These are phyloP conservation scores for Massospora cicadina DNA, from an alignment of 371 early-diverging fungal genomes.

Conservation along the genomic window DNA sequence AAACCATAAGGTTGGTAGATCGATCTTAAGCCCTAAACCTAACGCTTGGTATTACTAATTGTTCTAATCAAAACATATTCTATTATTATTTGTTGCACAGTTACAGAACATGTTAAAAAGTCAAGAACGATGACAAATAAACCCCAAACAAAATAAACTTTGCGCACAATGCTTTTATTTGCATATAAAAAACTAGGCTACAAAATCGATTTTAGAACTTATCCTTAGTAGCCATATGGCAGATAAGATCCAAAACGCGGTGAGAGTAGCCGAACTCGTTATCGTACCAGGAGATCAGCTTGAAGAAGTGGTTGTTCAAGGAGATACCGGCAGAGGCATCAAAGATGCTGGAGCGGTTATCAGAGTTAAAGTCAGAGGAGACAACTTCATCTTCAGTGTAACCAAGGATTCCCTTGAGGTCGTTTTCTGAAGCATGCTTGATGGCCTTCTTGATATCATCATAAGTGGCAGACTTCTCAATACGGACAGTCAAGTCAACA, in stretches of 20 bases:
- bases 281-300: conserved; percentile 95
- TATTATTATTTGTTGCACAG: no score
- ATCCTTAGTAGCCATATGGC: conserved; percentile 48
- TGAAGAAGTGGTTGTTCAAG: conserved; percentile 92
- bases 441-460: conserved; percentile 72
- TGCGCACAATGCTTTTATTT: no score
- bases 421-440: conserved; percentile 61
- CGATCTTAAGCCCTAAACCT: no score
- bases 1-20: no score
- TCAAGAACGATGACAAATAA: no score
- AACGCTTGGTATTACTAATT: no score
- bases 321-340: conserved; percentile 97
- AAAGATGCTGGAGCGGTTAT: conserved; percentile 80
- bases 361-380: conserved; percentile 91
- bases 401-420: conserved; percentile 84
- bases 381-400: conserved; percentile 97
- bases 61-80: no score
- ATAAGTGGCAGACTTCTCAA: conserved; percentile 77
- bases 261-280: conserved; percentile 88
- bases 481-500: conserved; percentile 92
- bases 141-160: no score
- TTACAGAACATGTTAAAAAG: no score
- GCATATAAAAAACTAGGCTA: background rate
- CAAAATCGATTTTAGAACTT: conserved; percentile 7
- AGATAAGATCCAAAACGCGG: conserved; percentile 79